phyloP scores from a whole-genome alignment of 495 filamentous ascomycete genomes.

The Lentithecium fluviatile region DNA sequence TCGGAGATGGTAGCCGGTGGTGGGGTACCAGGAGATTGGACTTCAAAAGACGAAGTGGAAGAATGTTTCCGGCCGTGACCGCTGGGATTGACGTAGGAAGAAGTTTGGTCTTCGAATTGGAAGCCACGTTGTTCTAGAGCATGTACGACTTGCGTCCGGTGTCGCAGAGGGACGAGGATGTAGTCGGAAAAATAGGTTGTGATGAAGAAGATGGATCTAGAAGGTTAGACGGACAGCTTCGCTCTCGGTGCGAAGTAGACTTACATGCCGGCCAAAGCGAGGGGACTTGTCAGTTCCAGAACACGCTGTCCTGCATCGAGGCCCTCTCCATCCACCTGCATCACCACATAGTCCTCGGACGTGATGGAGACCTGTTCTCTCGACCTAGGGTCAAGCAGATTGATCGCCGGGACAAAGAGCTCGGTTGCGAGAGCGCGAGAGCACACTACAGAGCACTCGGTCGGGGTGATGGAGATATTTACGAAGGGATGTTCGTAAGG shows the following conservation, averaged over 20 bases:
- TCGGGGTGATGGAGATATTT: conserved; percentile 88
- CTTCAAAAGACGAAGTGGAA: conserved; percentile 49
- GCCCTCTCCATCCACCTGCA: conserved; percentile 83
- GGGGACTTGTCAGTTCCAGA: conserved; percentile 83
- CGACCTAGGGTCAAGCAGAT: conserved; percentile 47
- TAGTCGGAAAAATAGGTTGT: conserved; percentile 98
- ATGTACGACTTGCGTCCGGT: conserved; percentile 67
- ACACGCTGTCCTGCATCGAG: conserved; percentile 93
- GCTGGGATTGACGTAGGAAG: conserved; percentile 62
- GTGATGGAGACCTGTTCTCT: conserved; percentile 67
- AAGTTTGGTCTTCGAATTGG: conserved; percentile 71
- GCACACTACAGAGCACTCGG: conserved; percentile 93
- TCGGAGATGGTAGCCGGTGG: conserved; percentile 74
- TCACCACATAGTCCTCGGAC: conserved; percentile 78
- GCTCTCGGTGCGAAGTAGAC: conserved; percentile 33
- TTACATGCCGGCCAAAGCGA: conserved; percentile 88
- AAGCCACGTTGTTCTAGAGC: conserved; percentile 80
- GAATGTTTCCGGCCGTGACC: conserved; percentile 53
- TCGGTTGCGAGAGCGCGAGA: conserved; percentile 65
- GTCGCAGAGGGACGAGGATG: conserved; percentile 80
- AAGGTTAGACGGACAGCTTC: not conserved
- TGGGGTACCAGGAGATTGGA: conserved; percentile 64
- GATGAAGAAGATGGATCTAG: conserved; percentile 91
- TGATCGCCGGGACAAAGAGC: conserved; percentile 67
- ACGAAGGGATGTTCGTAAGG: conserved; percentile 71